Percentiles rank a stretch among this genome's conserved stretches.
These are phyloP conservation scores for Eimeria mitis DNA, from an alignment of 169 alveolate species.

Conservation along the genomic window DNA sequence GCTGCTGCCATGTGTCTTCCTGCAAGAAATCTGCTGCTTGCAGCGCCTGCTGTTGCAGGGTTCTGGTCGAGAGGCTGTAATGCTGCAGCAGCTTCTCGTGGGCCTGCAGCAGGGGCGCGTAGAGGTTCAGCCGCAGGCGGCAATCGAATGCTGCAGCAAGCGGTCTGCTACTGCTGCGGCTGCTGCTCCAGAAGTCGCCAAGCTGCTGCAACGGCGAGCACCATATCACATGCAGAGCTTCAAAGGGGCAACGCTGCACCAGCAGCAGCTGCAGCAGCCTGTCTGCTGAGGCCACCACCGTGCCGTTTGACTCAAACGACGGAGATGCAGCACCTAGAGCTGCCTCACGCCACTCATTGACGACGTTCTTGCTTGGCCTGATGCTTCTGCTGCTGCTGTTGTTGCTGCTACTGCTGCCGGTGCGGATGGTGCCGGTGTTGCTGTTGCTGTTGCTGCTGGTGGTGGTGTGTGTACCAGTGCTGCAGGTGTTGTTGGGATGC, in stretches of 20 bases:
- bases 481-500: not conserved
- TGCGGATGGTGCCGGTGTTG: not conserved
- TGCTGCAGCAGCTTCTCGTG: constrained; percentile 20
- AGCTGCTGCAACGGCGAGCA: constrained; percentile 49
- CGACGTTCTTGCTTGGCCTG: not conserved
- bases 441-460: no score
- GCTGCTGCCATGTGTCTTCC: constrained; percentile 15
- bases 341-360: constrained; percentile 29
- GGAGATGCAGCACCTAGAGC: constrained; percentile 16
- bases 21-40: constrained; percentile 10
- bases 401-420: not conserved
- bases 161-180: constrained; percentile 56
- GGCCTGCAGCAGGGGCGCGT: not conserved
- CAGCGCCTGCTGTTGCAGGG: constrained; percentile 4
- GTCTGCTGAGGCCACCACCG: constrained; percentile 20
- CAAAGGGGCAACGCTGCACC: constrained; percentile 16
- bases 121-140: constrained; percentile 52
- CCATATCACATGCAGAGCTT: constrained; percentile 53
- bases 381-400: not conserved
- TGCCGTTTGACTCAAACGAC: not conserved
- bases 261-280: constrained; percentile 62
- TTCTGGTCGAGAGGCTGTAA: not conserved
- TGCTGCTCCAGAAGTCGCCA: constrained; percentile 36
- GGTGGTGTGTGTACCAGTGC: not conserved
- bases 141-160: constrained; percentile 62